These are phyloP conservation scores for Sorghum bicolor DNA, from an alignment of 176 grass and related monocot species.

Conservation along the genomic window DNA sequence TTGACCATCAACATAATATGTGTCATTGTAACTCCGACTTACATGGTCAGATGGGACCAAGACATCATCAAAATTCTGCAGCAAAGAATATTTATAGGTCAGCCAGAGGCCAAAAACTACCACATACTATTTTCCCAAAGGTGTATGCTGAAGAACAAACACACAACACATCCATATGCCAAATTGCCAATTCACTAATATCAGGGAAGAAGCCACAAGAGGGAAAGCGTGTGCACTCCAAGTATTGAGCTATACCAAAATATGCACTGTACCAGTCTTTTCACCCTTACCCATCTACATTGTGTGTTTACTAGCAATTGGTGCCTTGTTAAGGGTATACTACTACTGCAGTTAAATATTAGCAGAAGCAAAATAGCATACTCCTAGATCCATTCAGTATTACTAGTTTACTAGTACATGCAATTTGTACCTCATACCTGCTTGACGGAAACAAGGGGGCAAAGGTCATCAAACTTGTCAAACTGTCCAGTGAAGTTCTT, in stretches of 20 bases:
- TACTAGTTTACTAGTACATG: too few relatives aligned
- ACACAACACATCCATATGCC: not conserved
- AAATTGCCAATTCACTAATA: not conserved
- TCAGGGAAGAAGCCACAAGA: not conserved
- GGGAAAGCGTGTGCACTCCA: not conserved
- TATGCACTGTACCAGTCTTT: not conserved
- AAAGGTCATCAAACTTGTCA: conserved; percentile 91
- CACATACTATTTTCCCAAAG: not conserved
- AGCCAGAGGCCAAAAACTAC: conserved; percentile 10
- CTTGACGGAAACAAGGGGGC: conserved; percentile 83
- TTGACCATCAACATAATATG: conserved; percentile 81
- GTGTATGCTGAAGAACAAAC: not conserved
- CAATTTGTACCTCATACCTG: conserved; percentile 46
- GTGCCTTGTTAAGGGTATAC: not conserved
- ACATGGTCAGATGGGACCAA: conserved; percentile 89
- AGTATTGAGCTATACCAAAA: not conserved
- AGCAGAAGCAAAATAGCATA: not conserved
- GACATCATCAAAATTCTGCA: conserved; percentile 93
- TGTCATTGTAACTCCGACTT: conserved; percentile 95
- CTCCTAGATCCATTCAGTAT: not conserved
- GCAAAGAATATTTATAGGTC: conserved; percentile 18
- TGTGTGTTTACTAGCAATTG: not conserved
- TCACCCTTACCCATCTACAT: not conserved
- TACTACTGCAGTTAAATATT: not conserved
- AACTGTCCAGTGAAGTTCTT: conserved; percentile 58